Evolutionary conservation across 306 rosid species (phyloP).

Genomic region (Betula pendula): DNA sequence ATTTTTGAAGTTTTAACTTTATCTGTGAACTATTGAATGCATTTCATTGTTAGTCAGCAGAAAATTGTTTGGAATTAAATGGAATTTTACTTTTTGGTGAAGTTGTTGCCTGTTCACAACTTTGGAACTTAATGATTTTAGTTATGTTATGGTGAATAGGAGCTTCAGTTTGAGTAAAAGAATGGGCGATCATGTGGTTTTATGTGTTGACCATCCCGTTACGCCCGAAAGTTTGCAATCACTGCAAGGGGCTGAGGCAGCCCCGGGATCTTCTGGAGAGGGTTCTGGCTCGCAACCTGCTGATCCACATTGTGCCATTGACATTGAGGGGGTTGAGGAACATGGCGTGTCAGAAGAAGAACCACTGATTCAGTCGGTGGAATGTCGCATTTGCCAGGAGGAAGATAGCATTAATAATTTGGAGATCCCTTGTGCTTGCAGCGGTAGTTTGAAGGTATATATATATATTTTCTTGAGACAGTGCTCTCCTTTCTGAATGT

Average conservation of each 20-base stretch:
- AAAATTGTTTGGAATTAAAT: neutral
- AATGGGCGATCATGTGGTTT: constrained; percentile 47
- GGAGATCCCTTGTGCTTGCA: constrained; percentile 67
- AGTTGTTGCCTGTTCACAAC: neutral
- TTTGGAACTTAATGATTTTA: neutral
- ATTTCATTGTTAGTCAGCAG: neutral
- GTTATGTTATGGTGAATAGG: constrained; percentile 10
- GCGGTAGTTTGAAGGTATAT: constrained; percentile 70
- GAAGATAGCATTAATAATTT: constrained; percentile 51
- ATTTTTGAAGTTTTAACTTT: neutral
- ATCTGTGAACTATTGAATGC: neutral
- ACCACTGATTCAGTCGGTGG: constrained; percentile 47
- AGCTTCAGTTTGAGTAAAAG: constrained; percentile 25
- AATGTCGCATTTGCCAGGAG: constrained; percentile 74
- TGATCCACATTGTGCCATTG: constrained; percentile 27
- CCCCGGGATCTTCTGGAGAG: constrained; percentile 29
- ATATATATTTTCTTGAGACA: neutral
- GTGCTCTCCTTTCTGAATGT: constrained; percentile 2
- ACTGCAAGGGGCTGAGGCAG: constrained; percentile 30
- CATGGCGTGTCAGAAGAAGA: constrained; percentile 30
- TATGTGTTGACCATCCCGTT: constrained; percentile 41
- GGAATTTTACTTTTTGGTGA: neutral
- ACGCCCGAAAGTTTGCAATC: constrained; percentile 34
- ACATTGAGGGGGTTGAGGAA: constrained; percentile 36
- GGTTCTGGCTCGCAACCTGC: constrained; percentile 28